A percentile compares a stretch with the other conserved stretches of the same genome.
Conservation (phyloP, 768 basidiomycete genomes). For the Leccinum uliginosum region DNA sequence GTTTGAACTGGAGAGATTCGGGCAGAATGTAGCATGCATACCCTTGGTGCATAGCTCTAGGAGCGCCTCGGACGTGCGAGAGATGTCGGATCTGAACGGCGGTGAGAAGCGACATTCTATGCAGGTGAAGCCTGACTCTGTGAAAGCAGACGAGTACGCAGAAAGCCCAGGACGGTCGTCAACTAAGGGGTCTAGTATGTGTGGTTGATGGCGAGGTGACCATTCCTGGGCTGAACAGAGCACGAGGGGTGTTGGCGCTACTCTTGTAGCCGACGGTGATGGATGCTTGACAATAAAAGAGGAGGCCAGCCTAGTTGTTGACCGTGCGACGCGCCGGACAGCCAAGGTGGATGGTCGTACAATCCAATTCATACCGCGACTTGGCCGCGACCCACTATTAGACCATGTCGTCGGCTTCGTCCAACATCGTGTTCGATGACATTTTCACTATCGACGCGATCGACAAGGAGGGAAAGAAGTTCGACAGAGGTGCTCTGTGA, state of each 20-base stretch:
- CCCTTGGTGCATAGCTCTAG: constrained; percentile 41
- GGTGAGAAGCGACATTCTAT: constrained; percentile 39
- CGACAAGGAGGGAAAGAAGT: constrained; percentile 93
- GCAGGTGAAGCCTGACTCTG: constrained; percentile 47
- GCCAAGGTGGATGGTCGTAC: neutral
- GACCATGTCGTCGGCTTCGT: constrained; percentile 52
- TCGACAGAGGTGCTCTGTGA: constrained; percentile 77
- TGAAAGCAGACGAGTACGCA: constrained; percentile 36
- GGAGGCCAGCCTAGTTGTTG: constrained; percentile 14
- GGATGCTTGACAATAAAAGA: constrained; percentile 35
- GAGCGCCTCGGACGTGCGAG: constrained; percentile 19
- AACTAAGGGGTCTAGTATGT: neutral
- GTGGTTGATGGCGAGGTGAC: constrained; percentile 35
- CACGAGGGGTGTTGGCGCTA: constrained; percentile 49
- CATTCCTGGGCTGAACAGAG: constrained; percentile 48
- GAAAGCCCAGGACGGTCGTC: constrained; percentile 19
- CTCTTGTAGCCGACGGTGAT: constrained; percentile 38
- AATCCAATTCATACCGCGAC: neutral
- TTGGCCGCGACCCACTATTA: neutral
- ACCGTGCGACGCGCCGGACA: neutral
- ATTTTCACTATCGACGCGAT: constrained; percentile 83
- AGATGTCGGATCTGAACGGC: constrained; percentile 7
- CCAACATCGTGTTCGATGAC: constrained; percentile 88
- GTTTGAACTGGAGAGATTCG: neutral
- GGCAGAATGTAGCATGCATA: constrained; percentile 17